Evolutionary conservation across 805 yeast genomes (phyloP), one percentile per base, ranked within the genome.

Genomic region (Brettanomyces anomalus): DNA sequence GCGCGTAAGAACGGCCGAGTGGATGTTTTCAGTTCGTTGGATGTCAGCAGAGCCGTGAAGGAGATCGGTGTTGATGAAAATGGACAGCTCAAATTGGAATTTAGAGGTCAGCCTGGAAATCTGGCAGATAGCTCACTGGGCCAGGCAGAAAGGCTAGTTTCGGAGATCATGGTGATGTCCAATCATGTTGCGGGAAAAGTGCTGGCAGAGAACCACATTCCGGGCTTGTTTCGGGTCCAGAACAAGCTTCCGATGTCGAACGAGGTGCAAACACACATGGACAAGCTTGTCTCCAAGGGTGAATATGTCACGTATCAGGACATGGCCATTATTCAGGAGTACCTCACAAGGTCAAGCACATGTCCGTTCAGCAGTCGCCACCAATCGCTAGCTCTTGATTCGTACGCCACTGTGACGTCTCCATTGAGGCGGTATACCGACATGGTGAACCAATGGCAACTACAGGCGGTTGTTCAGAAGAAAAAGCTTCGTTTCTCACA

Each of bases 341-440:
- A 74, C 30, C 56, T 79, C 51, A 71, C 74, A 3, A 65, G 77
- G 16, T 81, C 90, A 3, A 66, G 65, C 32, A 68, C 74, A 37
- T 64, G 77, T 2, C 58, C 72, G 0, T 39, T 44, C 1, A 74
- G 84, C 0, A 48, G 51, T 0, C 55, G 52, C 1, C 96, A 88
- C 61, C 65, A 68, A 18, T 75, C 83, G 49, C 61, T 87, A 21
- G 94, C 89, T 3, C 61, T 85, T 7, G 58, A 62, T 0, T 57
- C 64, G 5, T 87, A 89, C 54, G 69, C 82, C 4, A 83, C 86
- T 16, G 81, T 85, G 7, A 89, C 97, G 0, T 88, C 97, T 0
- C 97, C 98, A 2, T 66, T 93, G 49, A 70, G 97, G 57, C 68
- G 97, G 49, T 83, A 75, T 50, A 79, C 83, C 5, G 97, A 90